A percentile compares a stretch with the other conserved stretches of the same genome.
Evolutionary conservation across 2,329 filamentous ascomycete species (phyloP).

Genomic region (Alternaria solani): DNA sequence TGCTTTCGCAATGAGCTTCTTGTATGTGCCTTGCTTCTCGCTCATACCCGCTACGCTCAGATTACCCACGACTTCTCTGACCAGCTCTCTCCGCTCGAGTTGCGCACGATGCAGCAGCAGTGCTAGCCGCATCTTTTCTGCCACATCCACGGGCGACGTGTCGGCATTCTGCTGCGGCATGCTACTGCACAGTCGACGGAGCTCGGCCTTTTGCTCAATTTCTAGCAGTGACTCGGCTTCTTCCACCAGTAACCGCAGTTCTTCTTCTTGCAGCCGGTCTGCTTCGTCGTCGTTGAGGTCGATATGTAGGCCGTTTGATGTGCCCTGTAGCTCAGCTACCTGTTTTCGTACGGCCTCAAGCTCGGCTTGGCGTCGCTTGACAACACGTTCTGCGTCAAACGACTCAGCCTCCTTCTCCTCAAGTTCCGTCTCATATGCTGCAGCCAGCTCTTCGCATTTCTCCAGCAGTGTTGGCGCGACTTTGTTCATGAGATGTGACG

Average conservation of each 20-base stretch:
- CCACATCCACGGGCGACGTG: slow-evolving; percentile 53
- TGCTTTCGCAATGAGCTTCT: slow-evolving; percentile 72
- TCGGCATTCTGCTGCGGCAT: slow-evolving; percentile 28
- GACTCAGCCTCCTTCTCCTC: slow-evolving; percentile 70
- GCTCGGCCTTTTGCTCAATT: slow-evolving; percentile 53
- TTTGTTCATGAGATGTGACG: slow-evolving; percentile 69
- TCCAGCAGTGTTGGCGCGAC: slow-evolving; percentile 63
- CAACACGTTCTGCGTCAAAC: slow-evolving; percentile 57
- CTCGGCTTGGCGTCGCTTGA: slow-evolving; percentile 71
- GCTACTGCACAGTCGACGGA: slow-evolving; percentile 44
- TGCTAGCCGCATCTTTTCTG: slow-evolving; percentile 65
- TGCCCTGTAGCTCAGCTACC: slow-evolving; percentile 61
- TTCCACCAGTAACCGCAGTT: slow-evolving; percentile 48
- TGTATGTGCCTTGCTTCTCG: slow-evolving; percentile 77
- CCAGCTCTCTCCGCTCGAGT: slow-evolving; percentile 67
- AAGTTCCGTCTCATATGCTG: slow-evolving; percentile 75
- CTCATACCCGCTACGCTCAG: slow-evolving; percentile 74
- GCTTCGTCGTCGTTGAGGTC: slow-evolving; percentile 49
- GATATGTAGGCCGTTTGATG: slow-evolving; percentile 37
- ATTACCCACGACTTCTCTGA: slow-evolving; percentile 73
- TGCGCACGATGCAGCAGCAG: slow-evolving; percentile 66
- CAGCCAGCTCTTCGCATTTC: slow-evolving; percentile 55
- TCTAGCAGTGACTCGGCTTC: slow-evolving; percentile 56
- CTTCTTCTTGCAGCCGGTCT: slow-evolving; percentile 46
- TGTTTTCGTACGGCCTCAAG: slow-evolving; percentile 68